Evolutionary conservation across 108 stramenopile species (phyloP), one percentile per base, ranked within the genome.

Genomic region (Pseudonitzschia multiseries): DNA sequence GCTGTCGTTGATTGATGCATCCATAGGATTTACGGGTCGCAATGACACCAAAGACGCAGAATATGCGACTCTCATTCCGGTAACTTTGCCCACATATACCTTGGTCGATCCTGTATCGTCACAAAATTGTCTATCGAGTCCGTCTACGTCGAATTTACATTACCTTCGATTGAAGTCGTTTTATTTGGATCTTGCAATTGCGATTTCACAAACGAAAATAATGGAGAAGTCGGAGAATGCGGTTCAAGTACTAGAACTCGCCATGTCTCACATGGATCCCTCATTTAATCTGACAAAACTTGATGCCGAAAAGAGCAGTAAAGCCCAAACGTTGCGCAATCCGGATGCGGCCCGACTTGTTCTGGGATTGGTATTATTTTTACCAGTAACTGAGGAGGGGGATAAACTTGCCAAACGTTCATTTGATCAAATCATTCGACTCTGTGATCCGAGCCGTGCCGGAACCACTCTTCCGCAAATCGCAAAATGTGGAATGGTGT

Each of bases 281-380:
- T 72, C 72, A 20, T 78, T 94, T 42, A 77, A 57, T 57, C 52
- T 70, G 29, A 57, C 48, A 46, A 69, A 60, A 63, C 70, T 75
- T 44, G 74, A 77, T 28, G 63, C 61, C 0, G 87, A 84, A 31
- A 73, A 76, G 40, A 75, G 20, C 22, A 21, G 40, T 0, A 76
- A 80, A 60, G 69, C 64, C 13, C 74, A 81, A 21, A 46, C 71
- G 8, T 84, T 94, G 48, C 78, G 85, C 44, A 94, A 94, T 65
- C 88, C 89, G 2, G 93, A 94, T 81, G 93, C 89, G 14, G 74
- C 84, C 26, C 84, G 89, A 31, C 66, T 94, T 20, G 79, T 94
- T 27, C 83, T 94, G 46, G 88, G 89, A n/a, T 51, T 94, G 24
- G 81, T 83, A n/a, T 83, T 81, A 27, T 79, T 78, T 64, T 71